Base-by-base conservation (phyloP, 331 rosid species). In the Spiraea crenata region DNA sequence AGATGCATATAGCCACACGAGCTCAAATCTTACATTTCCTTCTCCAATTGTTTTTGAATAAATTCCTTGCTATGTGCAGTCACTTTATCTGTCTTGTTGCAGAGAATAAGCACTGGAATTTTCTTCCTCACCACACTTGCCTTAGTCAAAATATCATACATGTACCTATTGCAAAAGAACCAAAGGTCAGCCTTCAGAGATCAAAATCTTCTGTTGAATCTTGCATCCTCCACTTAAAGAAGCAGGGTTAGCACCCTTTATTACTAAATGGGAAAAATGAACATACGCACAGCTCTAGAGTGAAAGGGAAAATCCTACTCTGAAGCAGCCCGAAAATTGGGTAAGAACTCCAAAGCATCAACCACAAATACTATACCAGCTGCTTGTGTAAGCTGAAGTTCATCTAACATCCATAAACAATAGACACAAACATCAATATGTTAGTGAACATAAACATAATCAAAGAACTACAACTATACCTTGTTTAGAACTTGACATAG, bases 61-160 rank as follows among this genome's bases (percentile, higher is more conserved):
- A 92, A 92, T 59, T 90, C 96, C 86, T 92, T 90, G 57, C 93
- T 90, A 80, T 90, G 98, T 20, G 96, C 97, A 46, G 98, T 90
- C 70, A 93, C 97, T 73, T 90, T 90, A 85, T 93, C 96, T 3
- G 96, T 81, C 80, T 93, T 93, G 85, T 93, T 93, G 90, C 97
- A 93, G 52, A 93, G 88, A 81, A 93, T 81, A 67, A 90, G 90
- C 69, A 93, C 71, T 14, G 96, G 96, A 77, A 90, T 85, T 80
- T 90, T 93, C 89, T 90, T 90, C 88, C 44, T 88, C 87, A 93
- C 97, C 67, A 88, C 87, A 85, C 88, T 88, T 56, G 88, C 92
- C 82, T 90, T 88, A 1, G 97, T 93, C 81, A 93, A 80, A 66
- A 93, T 70, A 77, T 90, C 96, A 73, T 93, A 90, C 19, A 92